These are phyloP conservation scores for Ustilago nuda DNA, from an alignment of 1,284 basidiomycete genomes.

Conservation along the genomic window DNA sequence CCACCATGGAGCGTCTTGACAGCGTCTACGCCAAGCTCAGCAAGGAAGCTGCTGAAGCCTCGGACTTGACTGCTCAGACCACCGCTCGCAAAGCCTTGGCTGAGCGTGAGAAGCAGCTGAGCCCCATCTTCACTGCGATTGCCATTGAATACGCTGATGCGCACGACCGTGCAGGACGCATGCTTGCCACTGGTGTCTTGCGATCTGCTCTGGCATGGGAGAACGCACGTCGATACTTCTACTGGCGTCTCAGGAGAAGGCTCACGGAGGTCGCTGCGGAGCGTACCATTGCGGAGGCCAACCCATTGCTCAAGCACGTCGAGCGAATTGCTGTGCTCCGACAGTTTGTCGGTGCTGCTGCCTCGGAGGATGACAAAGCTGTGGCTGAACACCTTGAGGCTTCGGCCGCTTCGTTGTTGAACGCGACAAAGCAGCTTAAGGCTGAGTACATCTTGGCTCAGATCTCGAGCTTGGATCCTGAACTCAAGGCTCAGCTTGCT, in stretches of 20 bases:
- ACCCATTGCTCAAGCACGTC: constrained; percentile 63
- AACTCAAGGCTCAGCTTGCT: constrained; percentile 46
- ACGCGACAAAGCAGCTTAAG: constrained; percentile 55
- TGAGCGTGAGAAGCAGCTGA: constrained; percentile 83
- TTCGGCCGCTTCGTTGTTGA: constrained; percentile 47
- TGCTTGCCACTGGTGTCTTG: constrained; percentile 94
- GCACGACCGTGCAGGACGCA: constrained; percentile 93
- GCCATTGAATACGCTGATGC: constrained; percentile 95
- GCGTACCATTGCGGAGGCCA: constrained; percentile 59
- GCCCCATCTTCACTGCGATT: constrained; percentile 92
- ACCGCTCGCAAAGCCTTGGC: constrained; percentile 75
- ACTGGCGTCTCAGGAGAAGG: constrained; percentile 85
- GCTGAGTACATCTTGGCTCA: constrained; percentile 59
- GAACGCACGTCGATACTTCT: constrained; percentile 87
- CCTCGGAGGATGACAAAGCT: constrained; percentile 58
- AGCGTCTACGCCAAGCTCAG: constrained; percentile 84
- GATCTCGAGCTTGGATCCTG: constrained; percentile 62
- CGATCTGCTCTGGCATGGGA: constrained; percentile 78
- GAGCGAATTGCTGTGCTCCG: constrained; percentile 58
- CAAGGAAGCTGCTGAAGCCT: constrained; percentile 74
- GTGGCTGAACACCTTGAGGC: constrained; percentile 64
- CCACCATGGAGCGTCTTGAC: constrained; percentile 94
- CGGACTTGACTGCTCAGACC: constrained; percentile 74
- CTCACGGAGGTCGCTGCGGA: constrained; percentile 66
- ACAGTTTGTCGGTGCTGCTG: constrained; percentile 53